phyloP scores from a whole-genome alignment of 2,329 filamentous ascomycete species.

The Colletotrichum neosansevieriae region DNA sequence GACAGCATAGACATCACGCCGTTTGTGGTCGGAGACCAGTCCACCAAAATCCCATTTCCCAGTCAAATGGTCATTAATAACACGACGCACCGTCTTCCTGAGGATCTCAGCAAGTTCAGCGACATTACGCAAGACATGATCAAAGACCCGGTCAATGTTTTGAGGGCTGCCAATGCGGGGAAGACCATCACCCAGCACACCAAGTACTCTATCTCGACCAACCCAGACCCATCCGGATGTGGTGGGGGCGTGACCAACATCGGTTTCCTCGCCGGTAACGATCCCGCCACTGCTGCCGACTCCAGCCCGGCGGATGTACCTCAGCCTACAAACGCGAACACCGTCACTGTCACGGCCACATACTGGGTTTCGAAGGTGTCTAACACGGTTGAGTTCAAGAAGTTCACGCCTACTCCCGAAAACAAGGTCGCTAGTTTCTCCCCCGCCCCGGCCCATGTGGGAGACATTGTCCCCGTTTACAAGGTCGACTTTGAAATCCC shows the following conservation, averaged over 20 bases:
- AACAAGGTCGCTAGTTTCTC: not conserved
- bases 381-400: not conserved
- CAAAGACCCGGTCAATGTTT: conserved; percentile 46
- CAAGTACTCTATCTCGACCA: conserved; percentile 48
- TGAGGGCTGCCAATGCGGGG: conserved; percentile 46
- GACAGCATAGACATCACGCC: conserved; percentile 45
- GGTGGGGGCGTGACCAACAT: conserved; percentile 50
- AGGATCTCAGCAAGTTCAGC: conserved; percentile 47
- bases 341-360: not conserved
- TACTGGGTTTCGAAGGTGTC: conserved; percentile 31
- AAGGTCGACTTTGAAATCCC: not conserved
- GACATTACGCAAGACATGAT: conserved; percentile 50
- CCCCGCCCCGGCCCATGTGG: too few relatives aligned
- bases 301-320: too few relatives aligned
- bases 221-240: conserved; percentile 17
- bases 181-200: conserved; percentile 48
- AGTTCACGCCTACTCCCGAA: not conserved
- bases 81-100: conserved; percentile 46
- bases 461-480: not conserved
- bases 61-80: not conserved
- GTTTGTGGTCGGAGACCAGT: conserved; percentile 31
- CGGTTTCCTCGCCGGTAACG: conserved; percentile 45
- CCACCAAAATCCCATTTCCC: not conserved
- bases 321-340: conserved; percentile 15
- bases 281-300: not conserved